These are phyloP conservation scores for Plectranthus barbatus DNA, from an alignment of 257 asterid genomes.

Conservation along the genomic window DNA sequence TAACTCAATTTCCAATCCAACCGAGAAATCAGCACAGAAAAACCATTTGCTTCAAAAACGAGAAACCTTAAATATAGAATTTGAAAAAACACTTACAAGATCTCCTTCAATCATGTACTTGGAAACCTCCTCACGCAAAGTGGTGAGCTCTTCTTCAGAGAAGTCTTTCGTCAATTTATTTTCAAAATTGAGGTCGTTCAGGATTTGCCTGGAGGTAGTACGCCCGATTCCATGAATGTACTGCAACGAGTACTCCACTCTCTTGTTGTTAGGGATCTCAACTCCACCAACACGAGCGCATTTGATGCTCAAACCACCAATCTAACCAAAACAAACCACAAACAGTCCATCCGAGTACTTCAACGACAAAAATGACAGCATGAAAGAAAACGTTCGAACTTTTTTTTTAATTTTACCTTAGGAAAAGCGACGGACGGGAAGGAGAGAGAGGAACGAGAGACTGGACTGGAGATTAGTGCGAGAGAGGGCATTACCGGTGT, in stretches of 20 bases:
- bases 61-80: not conserved
- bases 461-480: slow-evolving; percentile 48
- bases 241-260: slow-evolving; percentile 84
- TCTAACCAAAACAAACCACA: slow-evolving; percentile 22
- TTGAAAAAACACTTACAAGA: slow-evolving; percentile 41
- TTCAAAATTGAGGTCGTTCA: slow-evolving; percentile 61
- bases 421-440: slow-evolving; percentile 38
- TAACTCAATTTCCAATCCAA: not conserved
- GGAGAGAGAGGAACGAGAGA: slow-evolving; percentile 30
- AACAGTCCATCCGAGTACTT: not conserved
- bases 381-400: not conserved
- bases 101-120: slow-evolving; percentile 96
- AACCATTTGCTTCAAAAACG: not conserved
- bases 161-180: slow-evolving; percentile 75
- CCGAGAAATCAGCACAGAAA: not conserved
- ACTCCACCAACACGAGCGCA: slow-evolving; percentile 99
- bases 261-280: slow-evolving; percentile 91
- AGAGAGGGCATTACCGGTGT: slow-evolving; percentile 69
- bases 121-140: slow-evolving; percentile 82
- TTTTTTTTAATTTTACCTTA: slow-evolving; percentile 52
- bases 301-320: slow-evolving; percentile 65
- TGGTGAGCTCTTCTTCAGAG: slow-evolving; percentile 86
- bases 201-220: slow-evolving; percentile 53
- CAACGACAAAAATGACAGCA: not conserved
- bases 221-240: slow-evolving; percentile 96